A percentile compares a stretch with the other conserved stretches of the same genome.
Conservation (phyloP, 228 moss, liverwort and hornwort genomes). For the Sphagnum magellanicum region DNA sequence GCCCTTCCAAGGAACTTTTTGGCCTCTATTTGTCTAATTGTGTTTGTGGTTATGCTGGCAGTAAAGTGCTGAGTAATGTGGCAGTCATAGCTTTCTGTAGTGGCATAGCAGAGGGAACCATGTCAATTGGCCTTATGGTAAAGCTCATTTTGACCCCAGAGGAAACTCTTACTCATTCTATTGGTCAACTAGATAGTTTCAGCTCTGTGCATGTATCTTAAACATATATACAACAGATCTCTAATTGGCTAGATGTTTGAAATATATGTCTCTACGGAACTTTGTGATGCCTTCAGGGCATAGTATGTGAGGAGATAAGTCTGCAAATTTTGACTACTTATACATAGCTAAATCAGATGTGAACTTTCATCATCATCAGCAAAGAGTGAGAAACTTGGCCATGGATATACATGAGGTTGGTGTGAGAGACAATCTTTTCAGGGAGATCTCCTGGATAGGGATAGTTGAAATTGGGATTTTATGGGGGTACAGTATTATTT, state of each 20-base stretch:
- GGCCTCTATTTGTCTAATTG: background rate
- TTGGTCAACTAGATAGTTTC: background rate
- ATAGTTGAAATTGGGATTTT: background rate
- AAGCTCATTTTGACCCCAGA: background rate
- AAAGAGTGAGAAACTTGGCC: too few relatives aligned
- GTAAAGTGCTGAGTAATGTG: slow-evolving; percentile 9
- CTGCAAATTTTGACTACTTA: background rate
- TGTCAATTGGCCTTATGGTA: slow-evolving; percentile 14
- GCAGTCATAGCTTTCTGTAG: slow-evolving; percentile 18
- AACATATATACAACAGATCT: background rate
- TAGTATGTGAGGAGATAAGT: background rate
- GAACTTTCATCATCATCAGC: too few relatives aligned
- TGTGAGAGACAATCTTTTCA: too few relatives aligned
- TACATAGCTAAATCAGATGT: background rate
- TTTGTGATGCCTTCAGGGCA: background rate
- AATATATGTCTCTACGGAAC: background rate
- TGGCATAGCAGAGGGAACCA: slow-evolving; percentile 7
- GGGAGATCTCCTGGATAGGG: background rate
- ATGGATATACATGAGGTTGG: too few relatives aligned
- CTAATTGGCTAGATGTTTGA: background rate
- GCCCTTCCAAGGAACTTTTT: background rate
- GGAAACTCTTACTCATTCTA: background rate
- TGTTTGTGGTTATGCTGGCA: background rate
- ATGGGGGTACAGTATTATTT: slow-evolving; percentile 21
- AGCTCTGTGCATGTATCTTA: background rate